Evolutionary conservation across 2,329 filamentous ascomycete species (phyloP).

Genomic region (Aspergillus fumigatus): DNA sequence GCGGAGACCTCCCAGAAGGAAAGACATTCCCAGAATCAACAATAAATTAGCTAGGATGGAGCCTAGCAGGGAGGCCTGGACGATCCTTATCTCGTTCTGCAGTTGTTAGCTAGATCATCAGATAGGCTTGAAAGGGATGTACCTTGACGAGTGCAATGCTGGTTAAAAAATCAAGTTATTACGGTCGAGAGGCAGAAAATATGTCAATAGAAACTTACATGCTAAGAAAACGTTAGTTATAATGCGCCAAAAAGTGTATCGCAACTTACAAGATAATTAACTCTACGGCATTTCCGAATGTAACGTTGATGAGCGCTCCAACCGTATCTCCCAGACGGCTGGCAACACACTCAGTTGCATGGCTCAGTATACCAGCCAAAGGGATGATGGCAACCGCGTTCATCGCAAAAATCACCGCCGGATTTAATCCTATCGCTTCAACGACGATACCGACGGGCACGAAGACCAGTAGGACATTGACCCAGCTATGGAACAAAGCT

Average conservation of each 20-base stretch:
- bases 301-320: constrained; percentile 69
- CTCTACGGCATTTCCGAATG: constrained; percentile 75
- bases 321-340: constrained; percentile 67
- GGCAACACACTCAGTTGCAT: constrained; percentile 72
- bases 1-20: constrained; percentile 78
- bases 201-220: constrained; percentile 46
- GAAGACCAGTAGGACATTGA: constrained; percentile 41
- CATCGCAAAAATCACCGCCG: constrained; percentile 65
- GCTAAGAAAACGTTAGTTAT: constrained; percentile 28
- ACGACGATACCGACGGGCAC: constrained; percentile 39
- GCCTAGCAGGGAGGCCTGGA: constrained; percentile 83
- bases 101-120: not conserved
- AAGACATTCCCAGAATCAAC: constrained; percentile 87
- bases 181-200: not conserved
- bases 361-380: constrained; percentile 65
- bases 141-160: constrained; percentile 73
- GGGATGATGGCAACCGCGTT: constrained; percentile 74
- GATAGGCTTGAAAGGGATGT: constrained; percentile 7
- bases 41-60: constrained; percentile 86
- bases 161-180: constrained; percentile 8
- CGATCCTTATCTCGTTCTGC: constrained; percentile 75
- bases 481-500: constrained; percentile 37
- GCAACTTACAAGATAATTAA: constrained; percentile 64
- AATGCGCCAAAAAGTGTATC: constrained; percentile 8
- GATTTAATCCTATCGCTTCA: constrained; percentile 42